Evolutionary conservation across 345 rosid species (phyloP), one percentile per base, ranked within the genome.

Genomic region (Eucalyptus marginata): DNA sequence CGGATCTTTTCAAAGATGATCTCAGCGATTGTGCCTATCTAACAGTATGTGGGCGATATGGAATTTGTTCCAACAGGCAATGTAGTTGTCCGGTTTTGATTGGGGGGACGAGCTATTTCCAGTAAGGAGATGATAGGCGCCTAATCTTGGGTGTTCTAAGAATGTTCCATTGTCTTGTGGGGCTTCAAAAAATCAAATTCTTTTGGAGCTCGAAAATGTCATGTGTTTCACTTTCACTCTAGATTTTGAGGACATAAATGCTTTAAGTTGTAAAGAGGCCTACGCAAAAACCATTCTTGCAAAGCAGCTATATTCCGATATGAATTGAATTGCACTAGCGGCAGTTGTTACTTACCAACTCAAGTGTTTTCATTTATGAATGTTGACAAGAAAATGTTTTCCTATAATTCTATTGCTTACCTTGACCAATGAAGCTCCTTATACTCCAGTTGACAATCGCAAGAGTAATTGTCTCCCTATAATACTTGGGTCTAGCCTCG

Each of bases 251-350:
- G 14, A 50, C 15, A 36, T 76, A 29, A 56, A 90, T 71, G 33
- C 49, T 10, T 88, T 88, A 87, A 87, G 58, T 9, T 91, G 93
- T 68, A 87, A 64, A 52, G 46, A 54, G 52, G 89, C 40, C 7
- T 92, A 91, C 22, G 27, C 40, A 10, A 86, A 71, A 92, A 88
- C 56, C 90, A 89, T 7, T 87, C 90, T 0, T 90, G 91, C 90
- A 91, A 89, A 88, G 91, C 89, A 49, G 86, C 91, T 22, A 24
- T 87, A 47, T 92, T 92, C 49, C 43, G 4, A 1, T 33, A 27
- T 4, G n/a, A 8, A 18, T 46, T 0, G 8, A 49, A 31, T 46
- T 5, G 4, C 20, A 58, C 87, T 20, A 9, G 16, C 1, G 85
- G 83, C 13, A 3, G 7, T 40, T 88, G 91, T 58, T 90, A 66